A percentile compares a stretch with the other conserved stretches of the same genome.
These are phyloP conservation scores for Sphaerulina populicola DNA, from an alignment of 2,329 filamentous ascomycete genomes.

Conservation along the genomic window DNA sequence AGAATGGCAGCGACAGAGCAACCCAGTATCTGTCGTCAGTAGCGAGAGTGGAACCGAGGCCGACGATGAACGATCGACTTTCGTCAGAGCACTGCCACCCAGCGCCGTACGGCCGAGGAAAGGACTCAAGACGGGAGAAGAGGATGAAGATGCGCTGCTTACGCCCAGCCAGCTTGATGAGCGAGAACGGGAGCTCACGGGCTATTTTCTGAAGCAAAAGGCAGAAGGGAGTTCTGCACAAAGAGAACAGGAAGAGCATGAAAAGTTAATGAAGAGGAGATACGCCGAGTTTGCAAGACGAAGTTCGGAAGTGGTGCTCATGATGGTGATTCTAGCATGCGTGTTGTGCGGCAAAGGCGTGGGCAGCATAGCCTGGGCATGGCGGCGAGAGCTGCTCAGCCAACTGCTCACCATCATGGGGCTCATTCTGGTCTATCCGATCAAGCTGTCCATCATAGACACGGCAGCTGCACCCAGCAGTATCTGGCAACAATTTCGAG, in stretches of 20 bases:
- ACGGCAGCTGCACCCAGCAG: conserved; percentile 24
- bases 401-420: conserved; percentile 30
- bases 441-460: conserved; percentile 32
- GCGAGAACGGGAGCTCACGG: conserved; percentile 35
- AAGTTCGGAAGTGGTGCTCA: conserved; percentile 47
- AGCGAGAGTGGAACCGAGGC: conserved; percentile 93
- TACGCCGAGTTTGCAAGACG: conserved; percentile 78
- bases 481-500: conserved; percentile 44
- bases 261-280: conserved; percentile 69
- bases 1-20: conserved; percentile 19
- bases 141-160: conserved; percentile 38
- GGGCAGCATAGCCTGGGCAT: conserved; percentile 27
- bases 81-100: conserved; percentile 75
- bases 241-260: conserved; percentile 39
- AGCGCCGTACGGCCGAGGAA: conserved; percentile 66
- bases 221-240: conserved; percentile 31
- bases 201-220: conserved; percentile 32
- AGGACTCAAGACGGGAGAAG: conserved; percentile 55
- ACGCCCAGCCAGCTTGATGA: conserved; percentile 43
- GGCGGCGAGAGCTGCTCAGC: conserved; percentile 33
- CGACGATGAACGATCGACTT: conserved; percentile 70
- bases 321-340: conserved; percentile 46
- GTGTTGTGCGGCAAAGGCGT: conserved; percentile 36
- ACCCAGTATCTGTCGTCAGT: conserved; percentile 45
- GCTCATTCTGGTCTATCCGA: conserved; percentile 29